These are phyloP conservation scores for Butyriboletus loyo DNA, from an alignment of 768 basidiomycete genomes.

Conservation along the genomic window DNA sequence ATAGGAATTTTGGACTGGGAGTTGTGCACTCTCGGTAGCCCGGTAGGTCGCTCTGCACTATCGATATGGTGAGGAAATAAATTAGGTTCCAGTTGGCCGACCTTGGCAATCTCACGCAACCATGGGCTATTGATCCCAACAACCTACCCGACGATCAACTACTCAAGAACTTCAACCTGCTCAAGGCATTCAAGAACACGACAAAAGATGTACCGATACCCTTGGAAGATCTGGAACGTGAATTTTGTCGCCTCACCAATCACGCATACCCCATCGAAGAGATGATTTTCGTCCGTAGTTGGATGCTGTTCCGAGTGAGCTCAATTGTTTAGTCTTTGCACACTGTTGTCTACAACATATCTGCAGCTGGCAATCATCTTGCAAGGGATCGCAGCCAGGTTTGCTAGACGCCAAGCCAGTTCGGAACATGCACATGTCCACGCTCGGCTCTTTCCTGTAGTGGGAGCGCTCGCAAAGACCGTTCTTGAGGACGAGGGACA, in stretches of 20 bases:
- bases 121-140: conserved; percentile 62
- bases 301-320: conserved; percentile 79
- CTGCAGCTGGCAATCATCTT: conserved; percentile 71
- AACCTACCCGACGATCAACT: conserved; percentile 32
- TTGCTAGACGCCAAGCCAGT: conserved; percentile 83
- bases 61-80: background rate
- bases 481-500: conserved; percentile 56
- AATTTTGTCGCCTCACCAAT: conserved; percentile 67
- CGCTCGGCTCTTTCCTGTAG: conserved; percentile 47
- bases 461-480: conserved; percentile 61
- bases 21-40: conserved; percentile 90
- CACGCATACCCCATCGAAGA: conserved; percentile 73
- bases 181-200: conserved; percentile 66
- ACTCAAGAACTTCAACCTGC: conserved; percentile 17
- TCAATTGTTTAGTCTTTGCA: background rate
- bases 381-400: conserved; percentile 88
- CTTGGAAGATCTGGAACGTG: conserved; percentile 72
- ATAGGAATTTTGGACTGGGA: conserved; percentile 99
- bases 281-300: conserved; percentile 79
- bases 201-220: conserved; percentile 55
- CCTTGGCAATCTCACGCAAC: conserved; percentile 84
- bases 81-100: conserved; percentile 65
- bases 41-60: conserved; percentile 48
- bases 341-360: conserved; percentile 2
- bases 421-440: conserved; percentile 68